Conservation (phyloP, 805 yeast species). For the Clavispora phyllophila region DNA sequence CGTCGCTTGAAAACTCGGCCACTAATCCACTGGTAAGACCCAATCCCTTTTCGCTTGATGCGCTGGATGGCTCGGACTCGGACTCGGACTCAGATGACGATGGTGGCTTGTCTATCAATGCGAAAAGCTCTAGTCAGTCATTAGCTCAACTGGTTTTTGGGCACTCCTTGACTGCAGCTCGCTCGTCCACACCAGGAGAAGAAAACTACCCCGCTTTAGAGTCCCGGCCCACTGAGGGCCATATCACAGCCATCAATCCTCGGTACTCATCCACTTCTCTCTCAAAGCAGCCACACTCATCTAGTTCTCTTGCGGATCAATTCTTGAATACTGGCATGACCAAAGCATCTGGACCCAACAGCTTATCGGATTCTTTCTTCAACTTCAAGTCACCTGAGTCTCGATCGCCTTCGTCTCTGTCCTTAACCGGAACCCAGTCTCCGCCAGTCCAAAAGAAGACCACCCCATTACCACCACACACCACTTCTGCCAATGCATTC, state of each 20-base stretch:
- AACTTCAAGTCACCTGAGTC: conserved; percentile 4
- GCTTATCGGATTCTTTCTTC: conserved; percentile 13
- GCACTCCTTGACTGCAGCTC: conserved; percentile 14
- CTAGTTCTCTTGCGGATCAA: conserved; percentile 34
- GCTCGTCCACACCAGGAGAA: conserved; percentile 1
- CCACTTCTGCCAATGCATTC: conserved; percentile 39
- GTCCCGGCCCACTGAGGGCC: conserved; percentile 9
- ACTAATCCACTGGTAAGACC: conserved; percentile 1
- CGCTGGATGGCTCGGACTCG: conserved; percentile 8
- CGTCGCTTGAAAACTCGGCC: conserved; percentile 16
- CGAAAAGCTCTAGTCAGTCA: conserved; percentile 38
- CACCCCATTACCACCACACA: conserved; percentile 39
- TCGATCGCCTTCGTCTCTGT: background rate
- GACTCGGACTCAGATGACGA: conserved; percentile 23
- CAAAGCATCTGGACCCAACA: conserved; percentile 5
- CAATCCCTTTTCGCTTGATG: conserved; percentile 10
- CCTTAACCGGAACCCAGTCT: conserved; percentile 10
- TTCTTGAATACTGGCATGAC: conserved; percentile 29
- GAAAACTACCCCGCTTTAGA: conserved; percentile 26
- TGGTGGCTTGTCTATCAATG: conserved; percentile 34
- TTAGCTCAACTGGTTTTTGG: conserved; percentile 39
- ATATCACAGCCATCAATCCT: conserved; percentile 28
- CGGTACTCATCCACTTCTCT: conserved; percentile 30
- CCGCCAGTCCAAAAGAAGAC: conserved; percentile 29
- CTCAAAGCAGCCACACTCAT: conserved; percentile 40